These are phyloP conservation scores for Corchorus capsularis DNA, from an alignment of 345 rosid species.

Conservation along the genomic window DNA sequence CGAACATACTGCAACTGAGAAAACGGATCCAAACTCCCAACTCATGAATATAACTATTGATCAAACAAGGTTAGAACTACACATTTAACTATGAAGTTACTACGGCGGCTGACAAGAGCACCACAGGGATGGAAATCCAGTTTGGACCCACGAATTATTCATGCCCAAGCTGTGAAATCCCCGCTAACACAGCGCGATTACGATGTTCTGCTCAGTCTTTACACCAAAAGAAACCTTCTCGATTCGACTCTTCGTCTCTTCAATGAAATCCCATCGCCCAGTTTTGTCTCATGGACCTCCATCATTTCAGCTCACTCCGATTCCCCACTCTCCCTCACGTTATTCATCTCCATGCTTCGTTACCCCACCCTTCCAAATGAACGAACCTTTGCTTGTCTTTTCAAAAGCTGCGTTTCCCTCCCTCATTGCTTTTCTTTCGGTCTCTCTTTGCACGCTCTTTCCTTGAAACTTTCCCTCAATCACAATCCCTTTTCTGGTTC, in stretches of 20 bases:
- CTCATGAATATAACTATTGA: too few relatives aligned
- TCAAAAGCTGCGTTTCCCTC: constrained; percentile 45
- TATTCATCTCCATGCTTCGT: constrained; percentile 55
- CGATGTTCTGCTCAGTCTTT: constrained; percentile 43
- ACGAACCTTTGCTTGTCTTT: constrained; percentile 45
- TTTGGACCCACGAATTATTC: constrained; percentile 44
- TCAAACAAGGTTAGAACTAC: neutral
- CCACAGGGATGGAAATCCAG: neutral
- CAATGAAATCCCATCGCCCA: constrained; percentile 44
- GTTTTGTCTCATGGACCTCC: constrained; percentile 55
- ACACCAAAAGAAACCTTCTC: constrained; percentile 36
- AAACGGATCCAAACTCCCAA: neutral
- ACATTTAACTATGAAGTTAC: neutral
- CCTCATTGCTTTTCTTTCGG: constrained; percentile 33
- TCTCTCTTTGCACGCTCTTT: constrained; percentile 41
- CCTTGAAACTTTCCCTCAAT: constrained; percentile 40
- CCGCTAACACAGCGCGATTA: constrained; percentile 19
- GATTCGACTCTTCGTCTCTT: constrained; percentile 37
- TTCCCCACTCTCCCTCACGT: constrained; percentile 34
- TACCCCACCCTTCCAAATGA: constrained; percentile 41
- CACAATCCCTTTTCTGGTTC: constrained; percentile 41
- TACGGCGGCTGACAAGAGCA: neutral
- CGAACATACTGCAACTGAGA: too few relatives aligned
- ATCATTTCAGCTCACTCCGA: constrained; percentile 43
- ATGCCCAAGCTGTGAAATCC: constrained; percentile 39